phyloP scores from a whole-genome alignment of 805 yeast species.

The Clavispora vitiphila region DNA sequence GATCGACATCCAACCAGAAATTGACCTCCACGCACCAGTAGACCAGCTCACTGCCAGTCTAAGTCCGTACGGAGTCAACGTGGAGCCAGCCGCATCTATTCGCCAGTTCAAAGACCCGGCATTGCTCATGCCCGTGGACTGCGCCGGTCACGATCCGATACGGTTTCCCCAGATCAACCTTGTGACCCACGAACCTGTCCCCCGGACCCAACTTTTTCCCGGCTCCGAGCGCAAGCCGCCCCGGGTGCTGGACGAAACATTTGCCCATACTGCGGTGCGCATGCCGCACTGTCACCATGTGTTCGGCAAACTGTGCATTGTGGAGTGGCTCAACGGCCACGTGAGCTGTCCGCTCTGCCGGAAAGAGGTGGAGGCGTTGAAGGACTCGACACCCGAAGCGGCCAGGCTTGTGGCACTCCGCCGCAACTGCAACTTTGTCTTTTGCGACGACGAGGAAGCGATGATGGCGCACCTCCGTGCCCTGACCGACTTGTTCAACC shows the following conservation, averaged over 20 bases:
- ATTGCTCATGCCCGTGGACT: constrained; percentile 11
- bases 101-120: constrained; percentile 10
- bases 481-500: constrained; percentile 36
- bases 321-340: constrained; percentile 14
- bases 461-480: constrained; percentile 22
- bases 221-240: constrained; percentile 2
- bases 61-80: constrained; percentile 2
- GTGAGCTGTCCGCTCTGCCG: constrained; percentile 17
- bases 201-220: constrained; percentile 11
- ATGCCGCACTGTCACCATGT: constrained; percentile 15
- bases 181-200: constrained; percentile 3
- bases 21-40: not conserved
- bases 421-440: constrained; percentile 8
- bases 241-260: constrained; percentile 1
- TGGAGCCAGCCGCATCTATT: constrained; percentile 1
- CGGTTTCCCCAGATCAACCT: constrained; percentile 10
- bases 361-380: constrained; percentile 13
- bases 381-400: constrained; percentile 6
- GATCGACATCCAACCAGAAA: constrained; percentile 2
- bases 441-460: constrained; percentile 11
- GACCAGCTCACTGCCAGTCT: constrained; percentile 1
- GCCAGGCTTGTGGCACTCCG: constrained; percentile 6
- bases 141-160: constrained; percentile 5
- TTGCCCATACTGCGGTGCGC: constrained; percentile 10
- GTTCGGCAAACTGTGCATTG: constrained; percentile 14